Evolutionary conservation across 2,329 filamentous ascomycete genomes (phyloP), one percentile per base, ranked within the genome.

Genomic region (Colletotrichum coccodes): DNA sequence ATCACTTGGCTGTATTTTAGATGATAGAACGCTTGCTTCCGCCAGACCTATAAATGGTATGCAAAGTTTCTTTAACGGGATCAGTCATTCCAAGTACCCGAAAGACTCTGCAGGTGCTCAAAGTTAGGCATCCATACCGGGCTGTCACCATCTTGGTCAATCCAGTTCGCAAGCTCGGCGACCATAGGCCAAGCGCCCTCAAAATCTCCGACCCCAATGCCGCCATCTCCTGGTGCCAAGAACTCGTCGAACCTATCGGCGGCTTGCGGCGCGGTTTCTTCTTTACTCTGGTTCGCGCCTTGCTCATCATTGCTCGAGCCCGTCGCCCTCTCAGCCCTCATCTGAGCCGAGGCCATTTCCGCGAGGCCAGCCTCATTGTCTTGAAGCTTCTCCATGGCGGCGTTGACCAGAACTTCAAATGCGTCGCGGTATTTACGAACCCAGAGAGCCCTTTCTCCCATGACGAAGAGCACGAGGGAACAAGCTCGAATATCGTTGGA

Each of bases 401-500:
- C 82, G 54, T 82, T 82, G 30, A 84, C 81, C 3, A 85, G 78
- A 2, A 83, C 64, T 62, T 85, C 83, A 60, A 85, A 85, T 3
- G 83, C 81, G 46, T 85, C 82, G 6, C 83, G 79, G 74, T 84
- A 85, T 69, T 81, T 81, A 61, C 81, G 82, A 4, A 85, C 83
- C 81, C 82, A 84, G 0, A 79, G 75, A 8, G 83, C 83, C 34
- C 83, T 79, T 71, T 86, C 84, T 6, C 82, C 79, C 82, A 85
- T 85, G 44, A 85, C 82, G 58, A 84, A 85, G 1, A 86, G 76
- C 1, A 85, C 83, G 1, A 83, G 78, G 1, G 82, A 84, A 74
- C 83, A 85, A 4, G 83, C 83, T 14, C 84, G 82, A 56, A 86
- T 80, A 53, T 86, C 83, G 71, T 86, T 83, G 71, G 82, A 82